Evolutionary conservation across 1,139 yeast species (phyloP).

Genomic region (Kodamaea anthophila): DNA sequence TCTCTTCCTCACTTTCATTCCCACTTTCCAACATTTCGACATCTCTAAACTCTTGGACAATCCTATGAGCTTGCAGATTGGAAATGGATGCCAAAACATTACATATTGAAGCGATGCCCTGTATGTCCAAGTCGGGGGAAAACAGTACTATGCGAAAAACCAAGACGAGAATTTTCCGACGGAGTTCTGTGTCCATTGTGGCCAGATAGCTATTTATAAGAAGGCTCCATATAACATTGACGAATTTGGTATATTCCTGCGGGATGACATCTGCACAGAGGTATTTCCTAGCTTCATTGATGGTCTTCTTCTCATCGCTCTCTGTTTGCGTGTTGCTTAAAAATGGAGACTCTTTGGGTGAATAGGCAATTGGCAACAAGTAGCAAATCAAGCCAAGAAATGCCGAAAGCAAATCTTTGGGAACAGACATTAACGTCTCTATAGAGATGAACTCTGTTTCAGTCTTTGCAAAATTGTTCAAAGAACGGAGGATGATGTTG

Average conservation of each 20-base stretch:
- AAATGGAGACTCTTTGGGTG: conserved; percentile 27
- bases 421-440: conserved; percentile 71
- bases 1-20: conserved; percentile 5
- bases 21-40: conserved; percentile 4
- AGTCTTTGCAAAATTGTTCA: conserved; percentile 31
- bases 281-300: conserved; percentile 24
- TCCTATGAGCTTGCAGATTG: conserved; percentile 45
- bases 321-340: conserved; percentile 21
- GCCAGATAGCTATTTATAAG: conserved; percentile 68
- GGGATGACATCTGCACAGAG: conserved; percentile 18
- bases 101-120: conserved; percentile 29
- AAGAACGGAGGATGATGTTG: conserved; percentile 35
- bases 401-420: conserved; percentile 56
- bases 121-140: conserved; percentile 16
- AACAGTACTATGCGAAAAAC: conserved; percentile 48
- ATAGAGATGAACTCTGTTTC: conserved; percentile 25
- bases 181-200: conserved; percentile 61
- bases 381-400: conserved; percentile 53
- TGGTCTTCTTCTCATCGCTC: conserved; percentile 18
- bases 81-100: conserved; percentile 64
- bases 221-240: conserved; percentile 50
- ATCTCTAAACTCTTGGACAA: conserved; percentile 14
- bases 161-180: conserved; percentile 55
- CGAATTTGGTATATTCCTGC: conserved; percentile 35
- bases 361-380: conserved; percentile 45